A percentile compares a stretch with the other conserved stretches of the same genome.
These are phyloP conservation scores for Auricularia heimuer DNA, from an alignment of 768 basidiomycete genomes.

Conservation along the genomic window DNA sequence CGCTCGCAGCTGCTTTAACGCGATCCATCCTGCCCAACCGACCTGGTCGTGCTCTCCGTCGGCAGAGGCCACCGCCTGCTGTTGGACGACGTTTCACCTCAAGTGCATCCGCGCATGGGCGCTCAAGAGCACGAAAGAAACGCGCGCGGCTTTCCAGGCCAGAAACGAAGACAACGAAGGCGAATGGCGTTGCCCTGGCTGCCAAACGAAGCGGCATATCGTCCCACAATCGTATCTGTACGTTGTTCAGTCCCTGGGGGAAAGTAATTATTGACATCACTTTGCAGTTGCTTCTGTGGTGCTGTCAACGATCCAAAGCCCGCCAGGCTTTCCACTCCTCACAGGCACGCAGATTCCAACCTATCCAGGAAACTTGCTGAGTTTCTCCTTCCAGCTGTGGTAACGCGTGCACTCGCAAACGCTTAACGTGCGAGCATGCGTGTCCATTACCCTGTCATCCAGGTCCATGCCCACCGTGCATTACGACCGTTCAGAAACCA, in stretches of 20 bases:
- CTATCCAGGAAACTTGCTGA: conserved; percentile 22
- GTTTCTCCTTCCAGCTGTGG: conserved; percentile 18
- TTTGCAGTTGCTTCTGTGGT: conserved; percentile 54
- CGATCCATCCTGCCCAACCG: conserved; percentile 66
- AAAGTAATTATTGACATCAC: no score
- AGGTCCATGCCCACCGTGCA: conserved; percentile 92
- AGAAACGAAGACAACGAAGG: conserved; percentile 46
- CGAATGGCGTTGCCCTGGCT: conserved; percentile 92
- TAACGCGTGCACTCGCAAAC: conserved; percentile 21
- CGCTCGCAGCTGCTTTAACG: conserved; percentile 48
- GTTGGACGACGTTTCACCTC: conserved; percentile 87
- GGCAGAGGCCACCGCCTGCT: conserved; percentile 44
- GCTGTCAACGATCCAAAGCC: conserved; percentile 63
- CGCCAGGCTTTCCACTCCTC: conserved; percentile 58
- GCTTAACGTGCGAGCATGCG: conserved; percentile 56
- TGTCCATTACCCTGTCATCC: conserved; percentile 87
- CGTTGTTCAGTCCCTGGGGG: no score
- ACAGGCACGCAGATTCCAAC: conserved; percentile 46
- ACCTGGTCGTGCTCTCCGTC: conserved; percentile 84
- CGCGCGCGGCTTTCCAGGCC: conserved; percentile 61
- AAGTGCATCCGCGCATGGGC: conserved; percentile 89
- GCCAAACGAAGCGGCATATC: conserved; percentile 65
- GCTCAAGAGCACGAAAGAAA: conserved; percentile 62
- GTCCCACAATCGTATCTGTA: conserved; percentile 62
- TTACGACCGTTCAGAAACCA: conserved; percentile 59